phyloP scores from a whole-genome alignment of 2,329 filamentous ascomycete species.

The Podosphaera xanthii region DNA sequence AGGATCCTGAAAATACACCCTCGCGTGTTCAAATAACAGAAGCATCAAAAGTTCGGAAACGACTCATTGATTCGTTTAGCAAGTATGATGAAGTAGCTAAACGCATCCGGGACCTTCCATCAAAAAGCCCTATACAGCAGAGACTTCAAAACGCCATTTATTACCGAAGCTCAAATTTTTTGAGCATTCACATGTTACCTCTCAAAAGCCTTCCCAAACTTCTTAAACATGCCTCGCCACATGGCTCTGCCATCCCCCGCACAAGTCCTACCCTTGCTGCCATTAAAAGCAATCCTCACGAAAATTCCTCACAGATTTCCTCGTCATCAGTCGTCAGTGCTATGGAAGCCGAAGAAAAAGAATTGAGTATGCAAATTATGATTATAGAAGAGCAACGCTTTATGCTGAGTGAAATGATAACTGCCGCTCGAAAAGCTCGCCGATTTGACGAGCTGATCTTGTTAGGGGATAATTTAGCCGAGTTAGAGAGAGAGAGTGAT shows the following conservation, averaged over 20 bases:
- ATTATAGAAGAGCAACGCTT: conserved; percentile 53
- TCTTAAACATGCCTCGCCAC: conserved; percentile 37
- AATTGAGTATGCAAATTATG: conserved; percentile 42
- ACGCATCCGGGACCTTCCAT: conserved; percentile 43
- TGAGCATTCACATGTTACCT: conserved; percentile 55
- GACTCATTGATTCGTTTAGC: conserved; percentile 47
- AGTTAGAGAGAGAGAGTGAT: conserved; percentile 43
- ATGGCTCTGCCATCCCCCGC: conserved; percentile 6
- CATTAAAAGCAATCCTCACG: conserved; percentile 33
- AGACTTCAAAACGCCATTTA: conserved; percentile 46
- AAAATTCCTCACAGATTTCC: conserved; percentile 26
- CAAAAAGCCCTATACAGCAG: conserved; percentile 36
- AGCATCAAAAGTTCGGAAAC: conserved; percentile 46
- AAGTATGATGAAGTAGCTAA: conserved; percentile 48
- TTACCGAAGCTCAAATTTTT: conserved; percentile 43
- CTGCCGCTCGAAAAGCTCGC: conserved; percentile 40
- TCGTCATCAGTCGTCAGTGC: conserved; percentile 36
- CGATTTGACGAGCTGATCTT: conserved; percentile 48
- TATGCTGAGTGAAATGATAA: conserved; percentile 47
- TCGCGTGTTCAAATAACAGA: conserved; percentile 33
- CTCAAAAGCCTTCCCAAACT: conserved; percentile 36
- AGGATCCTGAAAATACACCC: conserved; percentile 34
- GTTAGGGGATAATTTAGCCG: conserved; percentile 38
- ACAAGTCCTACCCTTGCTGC: conserved; percentile 25
- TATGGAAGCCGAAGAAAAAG: conserved; percentile 45